Evolutionary conservation across 2,329 filamentous ascomycete species (phyloP), one percentile per base, ranked within the genome.

Genomic region (Helotiales sp.): DNA sequence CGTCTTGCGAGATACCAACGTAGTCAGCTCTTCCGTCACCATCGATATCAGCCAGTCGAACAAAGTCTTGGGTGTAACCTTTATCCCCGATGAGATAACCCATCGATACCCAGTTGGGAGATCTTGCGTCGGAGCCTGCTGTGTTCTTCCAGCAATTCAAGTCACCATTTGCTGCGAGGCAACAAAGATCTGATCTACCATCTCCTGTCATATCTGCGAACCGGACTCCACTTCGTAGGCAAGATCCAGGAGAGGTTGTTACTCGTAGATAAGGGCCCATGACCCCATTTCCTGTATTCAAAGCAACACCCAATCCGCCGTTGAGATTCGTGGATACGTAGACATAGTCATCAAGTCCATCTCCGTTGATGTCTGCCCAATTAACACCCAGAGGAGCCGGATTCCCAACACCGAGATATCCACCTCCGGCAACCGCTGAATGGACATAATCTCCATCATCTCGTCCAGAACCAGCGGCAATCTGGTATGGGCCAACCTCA

Each of bases 191-290:
- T 17, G 49, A n/a, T 28, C 52, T 47, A 26, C 62, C 62, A 30
- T 64, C 62, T 30, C 62, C 62, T 10, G 62, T 64, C 62, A 64
- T 64, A 32, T 64, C 62, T 26, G 62, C 62, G 34, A 58, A 64
- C 37, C 62, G 55, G 1, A 64, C 62, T 22, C 62, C 63, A 3
- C 54, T 34, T 17, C 63, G 26, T 15, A 37, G 20, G n/a, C 63
- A 64, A n/a, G 28, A 49, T 37, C 28, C 43, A 8, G 52, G 54
- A 52, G 24, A 50, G 30, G 43, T 26, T n/a, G 30, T 17, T 37
- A 40, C 24, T n/a, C 59, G 43, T 5, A 64, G 20, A 20, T 64
- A 64, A 8, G 52, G 26, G 17, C 63, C 63, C 37, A 64, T 37
- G 11, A 22, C 15, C 10, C 66, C 63, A 43, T 52, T 59, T 47